A percentile compares a stretch with the other conserved stretches of the same genome.
These are phyloP conservation scores for Diaporthe sp. DNA, from an alignment of 2,329 filamentous ascomycete species.

Conservation along the genomic window DNA sequence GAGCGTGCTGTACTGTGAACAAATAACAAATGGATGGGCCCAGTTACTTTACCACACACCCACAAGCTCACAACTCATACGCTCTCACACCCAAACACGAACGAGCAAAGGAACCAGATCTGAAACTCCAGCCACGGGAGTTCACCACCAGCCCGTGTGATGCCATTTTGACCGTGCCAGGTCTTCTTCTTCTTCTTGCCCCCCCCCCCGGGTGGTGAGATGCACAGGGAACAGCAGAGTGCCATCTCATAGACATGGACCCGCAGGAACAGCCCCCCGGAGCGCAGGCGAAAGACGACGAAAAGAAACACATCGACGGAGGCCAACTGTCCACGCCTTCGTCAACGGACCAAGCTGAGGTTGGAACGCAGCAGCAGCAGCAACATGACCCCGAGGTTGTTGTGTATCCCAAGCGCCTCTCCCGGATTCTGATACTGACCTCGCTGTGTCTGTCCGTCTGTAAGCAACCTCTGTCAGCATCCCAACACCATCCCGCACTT, in stretches of 20 bases:
- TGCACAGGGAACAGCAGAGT: neutral
- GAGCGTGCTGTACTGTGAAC: neutral
- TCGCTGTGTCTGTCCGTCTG: slow-evolving; percentile 60
- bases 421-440: slow-evolving; percentile 57
- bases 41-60: neutral
- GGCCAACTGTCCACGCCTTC: neutral
- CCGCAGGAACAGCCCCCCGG: neutral
- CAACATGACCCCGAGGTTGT: slow-evolving; percentile 42
- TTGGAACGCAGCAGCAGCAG: neutral
- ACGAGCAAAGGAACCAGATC: neutral
- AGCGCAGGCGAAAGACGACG: neutral
- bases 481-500: neutral
- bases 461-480: neutral
- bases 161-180: neutral
- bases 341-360: neutral
- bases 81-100: neutral
- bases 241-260: neutral
- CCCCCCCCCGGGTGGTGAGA: neutral
- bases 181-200: neutral
- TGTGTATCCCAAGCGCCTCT: slow-evolving; percentile 57
- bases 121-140: neutral
- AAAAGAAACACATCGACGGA: neutral
- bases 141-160: neutral
- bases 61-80: neutral
- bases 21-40: neutral